Conservation (phyloP, 495 filamentous ascomycete species). For the Echria macrotheca region DNA sequence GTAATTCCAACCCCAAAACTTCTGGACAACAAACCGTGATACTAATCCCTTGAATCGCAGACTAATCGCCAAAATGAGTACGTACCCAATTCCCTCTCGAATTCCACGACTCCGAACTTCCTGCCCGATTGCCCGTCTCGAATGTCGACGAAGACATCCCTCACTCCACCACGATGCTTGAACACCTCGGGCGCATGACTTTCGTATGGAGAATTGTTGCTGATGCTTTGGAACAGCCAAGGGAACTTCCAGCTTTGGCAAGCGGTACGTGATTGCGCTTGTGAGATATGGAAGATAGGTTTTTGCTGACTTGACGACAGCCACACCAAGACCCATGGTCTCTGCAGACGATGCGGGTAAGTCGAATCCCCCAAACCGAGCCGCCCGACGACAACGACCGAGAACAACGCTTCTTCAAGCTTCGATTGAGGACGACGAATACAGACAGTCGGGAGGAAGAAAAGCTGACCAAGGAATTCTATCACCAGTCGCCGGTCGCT, state of each 20-base stretch:
- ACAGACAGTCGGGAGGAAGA: constrained; percentile 1
- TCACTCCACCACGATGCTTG: not conserved
- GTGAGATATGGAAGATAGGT: not conserved
- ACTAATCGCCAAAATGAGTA: constrained; percentile 41
- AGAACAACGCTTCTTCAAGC: no score
- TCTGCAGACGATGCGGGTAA: constrained; percentile 99
- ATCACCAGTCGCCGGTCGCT: constrained; percentile 80
- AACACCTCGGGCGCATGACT: no score
- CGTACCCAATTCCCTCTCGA: constrained; percentile 16
- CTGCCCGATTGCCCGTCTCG: not conserved
- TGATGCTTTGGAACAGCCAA: constrained; percentile 52
- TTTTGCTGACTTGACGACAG: constrained; percentile 23
- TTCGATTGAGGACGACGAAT: constrained; percentile 3
- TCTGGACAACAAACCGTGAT: not conserved
- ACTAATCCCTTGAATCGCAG: no score
- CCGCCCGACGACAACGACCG: no score
- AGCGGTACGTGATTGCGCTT: constrained; percentile 49
- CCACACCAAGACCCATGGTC: constrained; percentile 99
- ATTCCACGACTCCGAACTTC: not conserved
- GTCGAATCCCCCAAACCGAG: no score
- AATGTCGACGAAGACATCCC: not conserved
- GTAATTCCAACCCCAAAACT: constrained; percentile 15
- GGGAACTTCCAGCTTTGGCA: constrained; percentile 96
- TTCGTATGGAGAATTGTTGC: constrained; percentile 18
- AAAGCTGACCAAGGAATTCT: constrained; percentile 18